phyloP scores from a whole-genome alignment of 805 yeast species.

The Schwanniomyces sp. region DNA sequence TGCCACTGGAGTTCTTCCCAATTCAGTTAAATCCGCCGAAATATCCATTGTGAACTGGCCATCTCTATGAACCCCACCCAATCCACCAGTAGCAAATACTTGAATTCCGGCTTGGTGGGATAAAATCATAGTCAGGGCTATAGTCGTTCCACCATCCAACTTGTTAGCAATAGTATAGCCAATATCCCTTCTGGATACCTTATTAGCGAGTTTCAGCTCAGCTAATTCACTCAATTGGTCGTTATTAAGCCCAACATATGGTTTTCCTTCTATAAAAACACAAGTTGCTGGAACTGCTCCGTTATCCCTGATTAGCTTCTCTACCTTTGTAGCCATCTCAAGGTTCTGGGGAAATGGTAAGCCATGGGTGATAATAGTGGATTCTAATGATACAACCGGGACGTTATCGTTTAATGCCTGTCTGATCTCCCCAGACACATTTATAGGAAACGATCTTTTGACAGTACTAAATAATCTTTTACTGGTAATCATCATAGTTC shows the following conservation, averaged over 20 bases:
- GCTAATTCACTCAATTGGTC: conserved; percentile 55
- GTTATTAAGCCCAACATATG: conserved; percentile 62
- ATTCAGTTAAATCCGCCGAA: conserved; percentile 84
- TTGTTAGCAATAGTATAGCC: conserved; percentile 64
- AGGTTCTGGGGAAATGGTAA: conserved; percentile 78
- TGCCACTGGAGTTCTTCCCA: conserved; percentile 78
- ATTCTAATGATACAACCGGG: conserved; percentile 83
- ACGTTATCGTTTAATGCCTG: conserved; percentile 56
- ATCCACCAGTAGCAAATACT: conserved; percentile 90
- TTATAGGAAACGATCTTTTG: conserved; percentile 13
- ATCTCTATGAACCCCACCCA: conserved; percentile 88
- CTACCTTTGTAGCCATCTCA: conserved; percentile 71
- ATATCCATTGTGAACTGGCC: conserved; percentile 76
- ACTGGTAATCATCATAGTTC: background rate
- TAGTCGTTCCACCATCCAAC: conserved; percentile 85
- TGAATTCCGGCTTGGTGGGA: conserved; percentile 73
- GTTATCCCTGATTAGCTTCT: conserved; percentile 51
- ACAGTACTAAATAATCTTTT: conserved; percentile 3
- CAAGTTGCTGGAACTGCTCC: conserved; percentile 86
- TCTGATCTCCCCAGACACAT: conserved; percentile 50
- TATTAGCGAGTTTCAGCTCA: conserved; percentile 28
- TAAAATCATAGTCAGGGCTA: conserved; percentile 84
- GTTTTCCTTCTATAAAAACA: conserved; percentile 71
- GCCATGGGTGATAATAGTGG: conserved; percentile 89
- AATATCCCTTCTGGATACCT: conserved; percentile 80